Percentiles rank a stretch among this genome's conserved stretches.
These are phyloP conservation scores for Tricholoma matsutake DNA, from an alignment of 768 basidiomycete genomes.

Conservation along the genomic window DNA sequence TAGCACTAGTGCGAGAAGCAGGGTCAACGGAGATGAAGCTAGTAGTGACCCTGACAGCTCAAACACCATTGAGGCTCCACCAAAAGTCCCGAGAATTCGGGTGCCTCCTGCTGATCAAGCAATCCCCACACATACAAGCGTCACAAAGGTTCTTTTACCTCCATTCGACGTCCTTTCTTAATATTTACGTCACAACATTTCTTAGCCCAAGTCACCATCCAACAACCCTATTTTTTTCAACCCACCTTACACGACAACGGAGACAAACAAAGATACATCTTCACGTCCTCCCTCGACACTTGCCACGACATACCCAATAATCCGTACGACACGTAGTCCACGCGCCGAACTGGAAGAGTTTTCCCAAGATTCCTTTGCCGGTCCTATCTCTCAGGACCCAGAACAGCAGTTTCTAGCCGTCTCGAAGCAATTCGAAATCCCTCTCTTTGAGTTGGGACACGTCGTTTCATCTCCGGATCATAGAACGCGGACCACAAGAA, in stretches of 20 bases:
- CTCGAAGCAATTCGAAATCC: constrained; percentile 51
- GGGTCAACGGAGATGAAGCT: constrained; percentile 1
- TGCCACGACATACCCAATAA: constrained; percentile 12
- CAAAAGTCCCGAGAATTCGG: constrained; percentile 21
- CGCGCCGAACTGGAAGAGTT: constrained; percentile 19
- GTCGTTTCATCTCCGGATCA: constrained; percentile 6
- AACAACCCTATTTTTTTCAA: constrained; percentile 34
- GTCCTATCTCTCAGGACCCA: constrained; percentile 45
- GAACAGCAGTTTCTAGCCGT: constrained; percentile 43
- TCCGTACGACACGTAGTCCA: not conserved
- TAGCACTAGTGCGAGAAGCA: constrained; percentile 11
- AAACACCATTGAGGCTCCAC: constrained; percentile 22
- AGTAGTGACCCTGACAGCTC: constrained; percentile 8
- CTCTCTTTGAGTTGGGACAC: constrained; percentile 53
- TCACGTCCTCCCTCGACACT: constrained; percentile 14
- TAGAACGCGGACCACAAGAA: not conserved
- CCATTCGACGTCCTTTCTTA: constrained; percentile 11
- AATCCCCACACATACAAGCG: constrained; percentile 17
- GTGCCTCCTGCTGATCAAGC: constrained; percentile 24
- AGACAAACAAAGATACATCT: constrained; percentile 12
- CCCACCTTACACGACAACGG: constrained; percentile 21
- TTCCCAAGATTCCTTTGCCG: constrained; percentile 66
- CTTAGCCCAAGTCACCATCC: constrained; percentile 21
- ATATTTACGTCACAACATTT: constrained; percentile 13
- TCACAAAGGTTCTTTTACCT: constrained; percentile 22